These are phyloP conservation scores for Tetrapyrgos nigripes DNA, from an alignment of 1,284 basidiomycete genomes.

Conservation along the genomic window DNA sequence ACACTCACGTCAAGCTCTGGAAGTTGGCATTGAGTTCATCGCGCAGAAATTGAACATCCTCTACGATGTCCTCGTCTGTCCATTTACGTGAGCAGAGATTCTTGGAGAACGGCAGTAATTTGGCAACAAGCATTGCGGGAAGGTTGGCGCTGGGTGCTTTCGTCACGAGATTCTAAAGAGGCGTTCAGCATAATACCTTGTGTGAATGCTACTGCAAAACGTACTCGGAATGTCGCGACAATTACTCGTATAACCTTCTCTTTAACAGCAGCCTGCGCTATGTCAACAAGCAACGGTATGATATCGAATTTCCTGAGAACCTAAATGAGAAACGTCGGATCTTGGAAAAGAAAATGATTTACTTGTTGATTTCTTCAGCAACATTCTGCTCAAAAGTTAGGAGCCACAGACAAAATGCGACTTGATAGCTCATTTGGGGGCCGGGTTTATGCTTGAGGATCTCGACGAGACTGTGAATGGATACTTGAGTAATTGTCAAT, in stretches of 20 bases:
- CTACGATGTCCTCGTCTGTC: constrained; percentile 93
- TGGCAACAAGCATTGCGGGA: constrained; percentile 90
- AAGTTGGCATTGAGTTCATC: constrained; percentile 85
- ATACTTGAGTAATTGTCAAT: constrained; percentile 6
- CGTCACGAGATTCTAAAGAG: constrained; percentile 79
- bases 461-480: constrained; percentile 69
- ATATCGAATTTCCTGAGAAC: constrained; percentile 82
- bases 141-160: constrained; percentile 87
- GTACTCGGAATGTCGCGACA: constrained; percentile 88
- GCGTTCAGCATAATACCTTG: constrained; percentile 13
- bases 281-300: constrained; percentile 85
- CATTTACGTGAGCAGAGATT: constrained; percentile 89
- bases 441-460: constrained; percentile 77
- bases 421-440: constrained; percentile 97
- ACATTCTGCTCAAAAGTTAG: constrained; percentile 90
- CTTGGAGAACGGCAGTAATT: constrained; percentile 86
- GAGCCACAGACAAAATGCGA: constrained; percentile 93
- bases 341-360: constrained; percentile 16
- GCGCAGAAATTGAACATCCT: constrained; percentile 88
- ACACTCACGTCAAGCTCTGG: constrained; percentile 84
- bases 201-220: neutral
- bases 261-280: constrained; percentile 92
- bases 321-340: neutral
- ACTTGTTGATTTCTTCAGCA: constrained; percentile 87
- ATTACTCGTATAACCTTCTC: constrained; percentile 98